Evolutionary conservation across 495 filamentous ascomycete species (phyloP).

Genomic region (Articulospora tetracladia): DNA sequence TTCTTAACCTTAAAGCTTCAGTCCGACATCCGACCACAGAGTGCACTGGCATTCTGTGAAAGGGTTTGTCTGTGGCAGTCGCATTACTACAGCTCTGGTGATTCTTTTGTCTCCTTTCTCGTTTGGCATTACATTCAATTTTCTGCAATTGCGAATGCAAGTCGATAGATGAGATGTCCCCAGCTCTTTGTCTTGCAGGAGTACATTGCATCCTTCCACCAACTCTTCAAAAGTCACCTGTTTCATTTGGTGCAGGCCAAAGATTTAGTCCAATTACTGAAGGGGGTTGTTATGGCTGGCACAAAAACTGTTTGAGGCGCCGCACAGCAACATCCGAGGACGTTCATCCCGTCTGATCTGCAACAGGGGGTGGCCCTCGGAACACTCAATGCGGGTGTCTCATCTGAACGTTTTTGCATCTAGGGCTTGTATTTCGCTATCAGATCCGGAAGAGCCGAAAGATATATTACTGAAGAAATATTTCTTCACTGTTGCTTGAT

Average conservation of each 20-base stretch:
- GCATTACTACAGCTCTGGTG: no score
- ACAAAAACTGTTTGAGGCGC: neutral
- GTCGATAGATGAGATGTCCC: no score
- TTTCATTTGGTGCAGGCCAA: neutral
- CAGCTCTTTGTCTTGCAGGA: no score
- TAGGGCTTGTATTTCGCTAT: neutral
- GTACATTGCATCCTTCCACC: no score
- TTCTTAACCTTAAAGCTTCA: neutral
- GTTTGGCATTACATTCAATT: no score
- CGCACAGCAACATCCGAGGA: neutral
- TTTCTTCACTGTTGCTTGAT: constrained; percentile 10
- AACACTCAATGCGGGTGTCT: neutral
- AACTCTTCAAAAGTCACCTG: neutral
- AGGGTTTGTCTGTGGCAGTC: no score
- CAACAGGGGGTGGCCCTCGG: neutral
- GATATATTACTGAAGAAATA: neutral
- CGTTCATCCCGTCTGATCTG: neutral
- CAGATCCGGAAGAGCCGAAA: neutral
- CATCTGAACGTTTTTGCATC: neutral
- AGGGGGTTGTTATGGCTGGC: neutral
- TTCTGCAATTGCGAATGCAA: no score
- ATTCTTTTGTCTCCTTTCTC: no score
- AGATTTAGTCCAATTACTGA: neutral
- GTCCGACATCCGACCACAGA: neutral
- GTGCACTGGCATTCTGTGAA: no score